phyloP scores from a whole-genome alignment of 1,284 basidiomycete species.

The Tausonia pullulans region DNA sequence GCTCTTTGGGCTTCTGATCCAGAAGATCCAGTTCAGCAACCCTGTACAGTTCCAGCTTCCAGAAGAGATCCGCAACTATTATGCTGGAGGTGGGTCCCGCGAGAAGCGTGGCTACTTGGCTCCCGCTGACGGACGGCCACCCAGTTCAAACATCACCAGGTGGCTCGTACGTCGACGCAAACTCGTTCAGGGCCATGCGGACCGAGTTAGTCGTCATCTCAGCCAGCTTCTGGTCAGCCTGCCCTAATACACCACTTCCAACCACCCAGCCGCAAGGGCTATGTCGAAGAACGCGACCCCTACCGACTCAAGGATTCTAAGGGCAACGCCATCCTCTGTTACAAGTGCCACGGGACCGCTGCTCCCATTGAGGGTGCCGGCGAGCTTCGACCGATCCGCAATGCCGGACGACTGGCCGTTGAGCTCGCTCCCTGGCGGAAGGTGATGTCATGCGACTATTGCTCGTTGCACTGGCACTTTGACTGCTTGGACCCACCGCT shows the following conservation, averaged over 20 bases:
- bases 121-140: no score
- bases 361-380: constrained; percentile 38
- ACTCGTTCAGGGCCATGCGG: constrained; percentile 7
- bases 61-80: constrained; percentile 73
- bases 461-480: constrained; percentile 88
- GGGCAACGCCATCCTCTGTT: constrained; percentile 72
- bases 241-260: neutral
- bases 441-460: constrained; percentile 92
- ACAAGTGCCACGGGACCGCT: constrained; percentile 72
- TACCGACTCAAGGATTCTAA: constrained; percentile 77
- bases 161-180: constrained; percentile 11
- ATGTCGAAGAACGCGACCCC: constrained; percentile 82
- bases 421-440: constrained; percentile 33
- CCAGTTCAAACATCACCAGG: neutral
- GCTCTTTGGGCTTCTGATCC: constrained; percentile 47
- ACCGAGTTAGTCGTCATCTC: constrained; percentile 8
- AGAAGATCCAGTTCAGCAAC: constrained; percentile 50
- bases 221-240: neutral
- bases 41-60: constrained; percentile 82
- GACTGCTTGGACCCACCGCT: constrained; percentile 92
- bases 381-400: constrained; percentile 19
- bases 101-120: neutral
- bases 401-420: constrained; percentile 25
- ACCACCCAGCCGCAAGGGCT: constrained; percentile 64
- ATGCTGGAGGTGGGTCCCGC: constrained; percentile 44